phyloP scores from a whole-genome alignment of 2,329 filamentous ascomycete genomes.

The Fusarium agapanthi region DNA sequence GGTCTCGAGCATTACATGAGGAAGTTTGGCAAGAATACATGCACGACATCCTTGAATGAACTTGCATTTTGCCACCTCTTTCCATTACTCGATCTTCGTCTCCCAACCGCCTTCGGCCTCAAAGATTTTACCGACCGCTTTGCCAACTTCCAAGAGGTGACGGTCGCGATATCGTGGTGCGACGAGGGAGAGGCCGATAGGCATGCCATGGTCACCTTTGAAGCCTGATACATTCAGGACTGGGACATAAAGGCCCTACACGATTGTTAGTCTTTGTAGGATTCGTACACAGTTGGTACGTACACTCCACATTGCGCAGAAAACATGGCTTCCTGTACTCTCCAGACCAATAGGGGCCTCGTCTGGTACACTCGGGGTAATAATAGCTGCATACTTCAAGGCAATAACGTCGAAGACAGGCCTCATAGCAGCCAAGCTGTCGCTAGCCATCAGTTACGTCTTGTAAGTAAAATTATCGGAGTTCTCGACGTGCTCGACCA shows the following conservation, averaged over 20 bases:
- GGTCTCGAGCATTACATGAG: no score
- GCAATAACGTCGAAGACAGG: no score
- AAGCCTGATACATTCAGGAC: conserved; percentile 73
- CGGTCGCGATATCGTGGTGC: conserved; percentile 57
- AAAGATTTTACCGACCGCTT: conserved; percentile 49
- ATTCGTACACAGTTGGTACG: conserved; percentile 27
- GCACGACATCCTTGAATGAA: no score
- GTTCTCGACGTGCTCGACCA: no score
- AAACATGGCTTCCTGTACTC: conserved; percentile 64
- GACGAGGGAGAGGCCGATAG: conserved; percentile 66
- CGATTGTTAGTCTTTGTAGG: not conserved
- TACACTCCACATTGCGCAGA: conserved; percentile 64
- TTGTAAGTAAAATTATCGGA: no score
- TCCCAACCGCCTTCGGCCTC: conserved; percentile 43
- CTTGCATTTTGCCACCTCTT: no score
- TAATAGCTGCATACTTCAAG: conserved; percentile 50
- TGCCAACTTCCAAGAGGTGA: conserved; percentile 54
- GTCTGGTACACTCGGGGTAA: conserved; percentile 68
- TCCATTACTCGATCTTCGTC: conserved; percentile 7
- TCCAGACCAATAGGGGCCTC: conserved; percentile 65
- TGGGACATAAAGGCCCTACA: conserved; percentile 63
- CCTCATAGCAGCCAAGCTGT: no score
- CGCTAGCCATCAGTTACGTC: no score
- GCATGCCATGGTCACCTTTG: conserved; percentile 59
- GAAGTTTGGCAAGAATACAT: no score